Conservation (phyloP, 169 alveolate species). For the Babesia bigemina region DNA sequence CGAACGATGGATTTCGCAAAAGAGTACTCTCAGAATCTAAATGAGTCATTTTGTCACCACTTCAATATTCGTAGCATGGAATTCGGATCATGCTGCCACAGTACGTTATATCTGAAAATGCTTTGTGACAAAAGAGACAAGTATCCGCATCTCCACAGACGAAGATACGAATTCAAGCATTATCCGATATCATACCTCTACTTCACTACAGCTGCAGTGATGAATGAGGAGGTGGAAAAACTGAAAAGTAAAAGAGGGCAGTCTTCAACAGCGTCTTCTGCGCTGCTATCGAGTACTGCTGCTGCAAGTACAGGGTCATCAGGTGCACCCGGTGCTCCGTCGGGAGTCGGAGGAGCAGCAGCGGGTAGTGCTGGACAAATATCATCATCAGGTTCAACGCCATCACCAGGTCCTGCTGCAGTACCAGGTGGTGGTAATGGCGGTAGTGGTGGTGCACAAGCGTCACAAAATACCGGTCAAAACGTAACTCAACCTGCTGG, state of each 20-base stretch:
- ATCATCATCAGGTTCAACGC: not conserved
- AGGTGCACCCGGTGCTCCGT: not conserved
- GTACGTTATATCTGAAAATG: not conserved
- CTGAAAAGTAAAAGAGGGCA: not conserved
- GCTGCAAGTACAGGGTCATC: not conserved
- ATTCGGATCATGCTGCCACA: conserved; percentile 29
- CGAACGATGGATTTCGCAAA: not conserved
- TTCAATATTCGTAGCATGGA: not conserved
- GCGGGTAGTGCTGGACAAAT: not conserved
- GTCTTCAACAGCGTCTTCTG: not conserved
- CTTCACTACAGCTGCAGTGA: conserved; percentile 28
- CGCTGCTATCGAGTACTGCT: too few species aligned
- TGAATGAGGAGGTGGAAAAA: not conserved
- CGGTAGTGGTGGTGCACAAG: not conserved
- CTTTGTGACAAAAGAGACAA: not conserved
- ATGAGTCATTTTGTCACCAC: not conserved
- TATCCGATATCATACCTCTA: not conserved
- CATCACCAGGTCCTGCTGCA: not conserved
- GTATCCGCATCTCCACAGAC: not conserved
- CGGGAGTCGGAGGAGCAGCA: not conserved
- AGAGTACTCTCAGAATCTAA: not conserved
- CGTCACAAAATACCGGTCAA: not conserved
- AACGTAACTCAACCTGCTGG: not conserved
- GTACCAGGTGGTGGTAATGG: not conserved
- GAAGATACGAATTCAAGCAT: not conserved